Base-by-base conservation (phyloP, 2,329 filamentous ascomycete species). In the Fusarium torreyae region DNA sequence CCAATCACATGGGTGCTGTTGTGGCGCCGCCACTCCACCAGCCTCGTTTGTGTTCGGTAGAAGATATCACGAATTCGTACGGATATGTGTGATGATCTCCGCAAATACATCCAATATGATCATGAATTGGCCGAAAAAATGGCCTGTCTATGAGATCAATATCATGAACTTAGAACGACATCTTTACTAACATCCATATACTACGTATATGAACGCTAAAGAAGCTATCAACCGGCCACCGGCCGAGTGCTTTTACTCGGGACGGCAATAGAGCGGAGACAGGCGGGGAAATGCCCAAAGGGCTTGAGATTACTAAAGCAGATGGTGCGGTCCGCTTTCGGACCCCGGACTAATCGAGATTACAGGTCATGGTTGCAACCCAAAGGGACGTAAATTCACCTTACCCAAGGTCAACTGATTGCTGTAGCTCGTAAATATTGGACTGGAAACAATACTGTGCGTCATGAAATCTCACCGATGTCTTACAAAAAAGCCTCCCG, bases 241-340 rank as follows among this genome's bases (percentile, higher is more conserved):
- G 13, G 33, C 51, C 54, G 65, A 63, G 46, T 26, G 33, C 11
- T 45, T 34, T 45, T 58, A 33, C 61, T 52, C 57, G 48, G 66
- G 34, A 39, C 66, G 66, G 66, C 50, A 48, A 69, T 67, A 52
- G 40, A 42, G 66, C 60, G 62, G 66, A 51, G 38, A 49, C 51
- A 42, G 31, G 52, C 36, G 52, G 62, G 45, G 52, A 45, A 54
- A 18, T 26, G 39, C 18, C 54, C 38, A 52, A 55, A 51, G 51
- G 52, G 52, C 61, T 63, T 57, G 36, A 46, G 39, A 51, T 43
- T 36, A 62, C 38, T 50, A 24, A 45, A 38, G 24, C 20, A 20
- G 36, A 13, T 26, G 17, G 28, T 8, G 55, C n/a, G 61, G 44
- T 61, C 62, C 67, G 62, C 66, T 69, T 63, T 70, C 67, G 66